These are phyloP conservation scores for Vaccinium myrtillus DNA, from an alignment of 148 eudicot genomes.

Conservation along the genomic window DNA sequence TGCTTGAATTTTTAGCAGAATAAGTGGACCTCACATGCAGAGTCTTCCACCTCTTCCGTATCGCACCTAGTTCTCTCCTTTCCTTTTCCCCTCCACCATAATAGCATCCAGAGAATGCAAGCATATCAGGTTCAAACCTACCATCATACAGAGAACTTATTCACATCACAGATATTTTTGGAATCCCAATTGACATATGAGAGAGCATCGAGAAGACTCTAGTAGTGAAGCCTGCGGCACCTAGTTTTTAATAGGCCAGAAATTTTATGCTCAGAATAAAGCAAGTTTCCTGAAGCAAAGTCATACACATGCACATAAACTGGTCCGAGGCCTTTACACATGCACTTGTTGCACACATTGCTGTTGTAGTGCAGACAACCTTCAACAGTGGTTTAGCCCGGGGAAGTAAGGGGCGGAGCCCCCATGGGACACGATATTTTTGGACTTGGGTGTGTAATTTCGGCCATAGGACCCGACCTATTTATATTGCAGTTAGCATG, in stretches of 20 bases:
- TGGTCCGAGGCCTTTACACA: neutral
- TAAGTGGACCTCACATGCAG: conserved; percentile 56
- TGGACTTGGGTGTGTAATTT: no score
- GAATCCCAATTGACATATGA: neutral
- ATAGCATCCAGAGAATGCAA: conserved; percentile 92
- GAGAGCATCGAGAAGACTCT: neutral
- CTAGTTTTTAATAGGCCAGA: neutral
- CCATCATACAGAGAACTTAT: conserved; percentile 9
- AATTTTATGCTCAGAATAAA: neutral
- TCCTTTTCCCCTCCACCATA: conserved; percentile 91
- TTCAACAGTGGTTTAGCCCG: no score
- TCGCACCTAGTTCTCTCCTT: conserved; percentile 51
- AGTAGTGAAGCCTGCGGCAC: neutral
- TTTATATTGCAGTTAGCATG: no score
- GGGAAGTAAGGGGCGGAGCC: no score
- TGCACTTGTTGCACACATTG: neutral
- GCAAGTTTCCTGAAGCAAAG: conserved; percentile 1
- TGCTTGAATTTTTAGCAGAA: neutral
- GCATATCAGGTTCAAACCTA: conserved; percentile 97
- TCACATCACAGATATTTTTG: neutral
- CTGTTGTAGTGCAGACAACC: no score
- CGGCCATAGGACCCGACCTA: no score
- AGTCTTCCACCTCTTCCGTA: conserved; percentile 78
- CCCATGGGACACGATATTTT: no score
- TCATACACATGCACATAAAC: conserved; percentile 5